Base-by-base conservation (phyloP, 805 yeast genomes). In the Cyberlindnera euphorbiiphila region DNA sequence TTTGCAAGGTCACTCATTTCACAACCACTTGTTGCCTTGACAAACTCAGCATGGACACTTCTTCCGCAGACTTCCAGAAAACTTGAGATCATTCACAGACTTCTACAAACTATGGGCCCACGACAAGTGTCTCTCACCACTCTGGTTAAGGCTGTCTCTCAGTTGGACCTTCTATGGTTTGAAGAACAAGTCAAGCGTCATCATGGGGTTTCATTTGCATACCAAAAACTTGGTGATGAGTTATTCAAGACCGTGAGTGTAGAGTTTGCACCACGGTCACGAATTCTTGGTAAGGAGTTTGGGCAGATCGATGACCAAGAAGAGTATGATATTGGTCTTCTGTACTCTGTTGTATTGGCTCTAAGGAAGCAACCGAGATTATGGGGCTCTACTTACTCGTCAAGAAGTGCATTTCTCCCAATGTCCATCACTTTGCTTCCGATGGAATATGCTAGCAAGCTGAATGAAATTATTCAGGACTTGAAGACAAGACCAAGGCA, bases 331-430 rank as follows among this genome's bases (percentile, higher is more conserved):
- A 51, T 62, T 3, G 45, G 64, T 1, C 41, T 51, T 9, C 58
- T 64, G 21, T 64, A 70, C 38, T 72, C 82, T 0, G 61, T 74
- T 17, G 62, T 75, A 12, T 58, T 78, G 44, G 66, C 75, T 1
- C 49, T 81, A 17, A 61, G 72, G 44, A 74, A 73, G 51, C 73
- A 72, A 51, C 55, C 66, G 34, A 57, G 69, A 46, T 41, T 71
- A 26, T 74, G 78, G 78, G 57, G 65, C 6, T 48, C 58, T 1
- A 46, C 59, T 1, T 56, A 61, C 18, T 37, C 50, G 8, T 61
- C 62, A 27, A 46, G 52, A 29, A 56, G 62, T 13, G 45, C 61
- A 4, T 42, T 60, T 26, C 61, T 64, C 30, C 72, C 78, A 5
- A 46, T 68, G 6, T 64, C 69, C 3, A 66, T 72, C 2, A 65